phyloP scores from a whole-genome alignment of 371 early-diverging fungal genomes.

The Rhizopus delemar region DNA sequence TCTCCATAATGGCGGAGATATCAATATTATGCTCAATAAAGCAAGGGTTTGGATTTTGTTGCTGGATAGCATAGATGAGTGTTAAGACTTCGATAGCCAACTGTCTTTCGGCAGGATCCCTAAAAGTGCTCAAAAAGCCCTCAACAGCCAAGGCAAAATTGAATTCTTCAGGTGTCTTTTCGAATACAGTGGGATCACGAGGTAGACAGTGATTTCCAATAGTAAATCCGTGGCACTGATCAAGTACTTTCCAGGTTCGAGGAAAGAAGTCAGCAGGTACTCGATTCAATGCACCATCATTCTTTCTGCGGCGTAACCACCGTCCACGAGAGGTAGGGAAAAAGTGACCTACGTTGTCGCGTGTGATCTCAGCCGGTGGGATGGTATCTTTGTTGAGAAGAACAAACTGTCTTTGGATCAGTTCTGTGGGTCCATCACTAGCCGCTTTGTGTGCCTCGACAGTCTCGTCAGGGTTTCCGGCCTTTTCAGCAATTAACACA shows the following conservation, averaged over 20 bases:
- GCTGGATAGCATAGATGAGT: slow-evolving; percentile 63
- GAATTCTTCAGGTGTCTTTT: slow-evolving; percentile 85
- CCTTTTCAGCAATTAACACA: slow-evolving; percentile 76
- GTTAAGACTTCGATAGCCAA: slow-evolving; percentile 73
- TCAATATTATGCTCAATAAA: slow-evolving; percentile 60
- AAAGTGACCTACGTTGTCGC: slow-evolving; percentile 44
- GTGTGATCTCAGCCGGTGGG: slow-evolving; percentile 33
- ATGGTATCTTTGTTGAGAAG: slow-evolving; percentile 32
- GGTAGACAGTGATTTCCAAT: slow-evolving; percentile 64
- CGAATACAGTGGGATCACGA: slow-evolving; percentile 81
- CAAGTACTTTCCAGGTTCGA: slow-evolving; percentile 72
- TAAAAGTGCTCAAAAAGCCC: slow-evolving; percentile 63
- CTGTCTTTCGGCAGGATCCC: slow-evolving; percentile 86
- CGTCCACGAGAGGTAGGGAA: slow-evolving; percentile 69
- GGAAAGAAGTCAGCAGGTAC: slow-evolving; percentile 81
- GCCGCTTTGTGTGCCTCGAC: slow-evolving; percentile 48
- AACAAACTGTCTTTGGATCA: slow-evolving; percentile 44
- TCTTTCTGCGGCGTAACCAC: slow-evolving; percentile 79
- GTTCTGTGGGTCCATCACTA: slow-evolving; percentile 54
- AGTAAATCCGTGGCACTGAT: slow-evolving; percentile 57
- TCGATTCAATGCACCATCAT: slow-evolving; percentile 86
- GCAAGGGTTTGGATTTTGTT: slow-evolving; percentile 63
- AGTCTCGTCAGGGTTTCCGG: slow-evolving; percentile 7
- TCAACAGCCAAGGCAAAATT: slow-evolving; percentile 80
- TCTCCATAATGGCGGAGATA: slow-evolving; percentile 62